phyloP scores from a whole-genome alignment of 2,329 filamentous ascomycete genomes.

The Exophiala spinifera region DNA sequence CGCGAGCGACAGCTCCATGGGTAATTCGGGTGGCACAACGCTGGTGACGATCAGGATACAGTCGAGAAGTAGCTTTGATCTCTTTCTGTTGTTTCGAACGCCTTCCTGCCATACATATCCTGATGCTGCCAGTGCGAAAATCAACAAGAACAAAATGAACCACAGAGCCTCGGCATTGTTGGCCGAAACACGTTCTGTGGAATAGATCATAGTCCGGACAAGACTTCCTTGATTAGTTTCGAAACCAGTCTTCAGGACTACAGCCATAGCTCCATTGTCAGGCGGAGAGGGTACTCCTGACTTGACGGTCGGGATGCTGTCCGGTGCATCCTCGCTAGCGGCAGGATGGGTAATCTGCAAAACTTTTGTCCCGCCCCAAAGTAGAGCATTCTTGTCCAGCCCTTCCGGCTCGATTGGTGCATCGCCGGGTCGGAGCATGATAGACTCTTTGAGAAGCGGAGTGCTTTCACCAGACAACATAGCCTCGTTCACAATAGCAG shows the following conservation, averaged over 20 bases:
- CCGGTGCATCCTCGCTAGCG: conserved; percentile 62
- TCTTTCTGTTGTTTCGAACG: conserved; percentile 88
- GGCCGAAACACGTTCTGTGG: conserved; percentile 96
- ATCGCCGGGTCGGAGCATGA: conserved; percentile 82
- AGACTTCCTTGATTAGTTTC: conserved; percentile 97
- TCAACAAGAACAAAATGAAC: conserved; percentile 93
- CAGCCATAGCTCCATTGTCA: conserved; percentile 87
- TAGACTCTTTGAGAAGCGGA: conserved; percentile 90
- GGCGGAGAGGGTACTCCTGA: conserved; percentile 81
- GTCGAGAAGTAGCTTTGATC: conserved; percentile 93
- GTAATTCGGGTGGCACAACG: conserved; percentile 95
- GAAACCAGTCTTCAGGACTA: conserved; percentile 96
- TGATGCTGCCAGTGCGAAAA: conserved; percentile 94
- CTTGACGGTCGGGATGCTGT: conserved; percentile 60
- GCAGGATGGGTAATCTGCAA: conserved; percentile 90
- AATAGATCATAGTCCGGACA: conserved; percentile 99
- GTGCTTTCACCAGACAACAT: conserved; percentile 99
- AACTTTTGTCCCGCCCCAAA: conserved; percentile 97
- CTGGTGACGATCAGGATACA: conserved; percentile 97
- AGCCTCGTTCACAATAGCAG: conserved; percentile 96
- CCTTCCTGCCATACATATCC: conserved; percentile 99
- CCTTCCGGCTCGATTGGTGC: conserved; percentile 81
- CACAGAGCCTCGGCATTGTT: conserved; percentile 95
- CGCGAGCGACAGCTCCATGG: conserved; percentile 95
- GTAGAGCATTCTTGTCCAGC: conserved; percentile 92